These are phyloP conservation scores for Suillus paluster DNA, from an alignment of 768 basidiomycete genomes.

Conservation along the genomic window DNA sequence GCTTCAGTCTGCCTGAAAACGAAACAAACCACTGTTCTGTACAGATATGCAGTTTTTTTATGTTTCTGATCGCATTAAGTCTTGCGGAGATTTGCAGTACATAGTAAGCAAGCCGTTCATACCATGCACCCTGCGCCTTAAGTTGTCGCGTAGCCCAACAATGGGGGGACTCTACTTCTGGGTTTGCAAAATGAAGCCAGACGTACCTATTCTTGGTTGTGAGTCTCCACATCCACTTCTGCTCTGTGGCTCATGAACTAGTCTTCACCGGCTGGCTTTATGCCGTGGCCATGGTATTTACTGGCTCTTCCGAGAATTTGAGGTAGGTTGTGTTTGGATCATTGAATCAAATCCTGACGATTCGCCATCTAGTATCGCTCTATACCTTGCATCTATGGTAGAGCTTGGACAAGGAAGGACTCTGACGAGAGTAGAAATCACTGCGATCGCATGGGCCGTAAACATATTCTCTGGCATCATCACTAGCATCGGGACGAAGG, in stretches of 20 bases:
- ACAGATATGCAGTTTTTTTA: constrained; percentile 59
- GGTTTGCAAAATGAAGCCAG: constrained; percentile 64
- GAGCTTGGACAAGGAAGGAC: constrained; percentile 52
- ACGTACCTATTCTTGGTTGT: constrained; percentile 57
- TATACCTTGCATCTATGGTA: constrained; percentile 55
- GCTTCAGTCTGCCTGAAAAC: neutral
- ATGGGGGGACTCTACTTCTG: constrained; percentile 68
- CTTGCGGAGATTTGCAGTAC: constrained; percentile 63
- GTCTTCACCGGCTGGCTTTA: constrained; percentile 60
- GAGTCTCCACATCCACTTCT: constrained; percentile 22
- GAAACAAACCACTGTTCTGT: neutral
- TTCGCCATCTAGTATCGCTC: constrained; percentile 43
- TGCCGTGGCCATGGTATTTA: constrained; percentile 62
- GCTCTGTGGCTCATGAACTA: neutral
- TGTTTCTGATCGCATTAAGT: constrained; percentile 59
- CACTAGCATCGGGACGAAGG: constrained; percentile 61
- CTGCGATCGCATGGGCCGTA: constrained; percentile 59
- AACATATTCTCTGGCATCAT: constrained; percentile 58
- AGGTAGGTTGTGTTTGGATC: constrained; percentile 35
- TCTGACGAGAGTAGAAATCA: constrained; percentile 52
- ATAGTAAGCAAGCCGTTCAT: constrained; percentile 48
- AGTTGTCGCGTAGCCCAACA: constrained; percentile 42
- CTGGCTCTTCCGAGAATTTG: constrained; percentile 61
- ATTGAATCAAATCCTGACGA: neutral
- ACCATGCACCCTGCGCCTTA: neutral